phyloP scores from a whole-genome alignment of 768 basidiomycete genomes.

The Hygrocybe coccinea region DNA sequence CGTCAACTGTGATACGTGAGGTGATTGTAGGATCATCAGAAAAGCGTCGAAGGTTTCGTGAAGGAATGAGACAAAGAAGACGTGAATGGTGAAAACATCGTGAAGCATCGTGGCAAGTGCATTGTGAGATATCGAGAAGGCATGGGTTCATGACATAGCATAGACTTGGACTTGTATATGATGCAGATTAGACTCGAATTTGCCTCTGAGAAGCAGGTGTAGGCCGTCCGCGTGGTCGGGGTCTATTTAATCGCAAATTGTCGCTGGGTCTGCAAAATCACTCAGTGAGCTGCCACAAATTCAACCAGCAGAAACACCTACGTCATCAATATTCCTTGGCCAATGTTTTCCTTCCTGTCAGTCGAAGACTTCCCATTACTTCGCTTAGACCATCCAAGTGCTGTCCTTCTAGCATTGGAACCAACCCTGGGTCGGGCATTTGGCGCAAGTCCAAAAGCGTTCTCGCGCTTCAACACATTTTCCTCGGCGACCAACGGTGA shows the following conservation, averaged over 20 bases:
- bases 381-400: slow-evolving; percentile 63
- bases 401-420: slow-evolving; percentile 52
- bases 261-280: slow-evolving; percentile 40
- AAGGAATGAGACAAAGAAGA: background rate
- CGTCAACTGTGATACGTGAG: background rate
- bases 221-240: slow-evolving; percentile 46
- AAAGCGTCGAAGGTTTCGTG: background rate
- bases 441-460: slow-evolving; percentile 29
- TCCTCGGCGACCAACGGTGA: slow-evolving; percentile 36
- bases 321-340: slow-evolving; percentile 47
- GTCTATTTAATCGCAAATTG: slow-evolving; percentile 44
- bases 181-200: slow-evolving; percentile 29
- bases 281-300: background rate
- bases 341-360: slow-evolving; percentile 55
- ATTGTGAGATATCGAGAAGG: background rate
- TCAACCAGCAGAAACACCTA: slow-evolving; percentile 34
- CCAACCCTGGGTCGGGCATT: slow-evolving; percentile 49
- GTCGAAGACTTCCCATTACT: slow-evolving; percentile 46
- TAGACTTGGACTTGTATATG: background rate
- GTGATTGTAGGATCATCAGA: background rate
- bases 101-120: too few relatives aligned
- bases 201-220: slow-evolving; percentile 40
- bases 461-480: slow-evolving; percentile 37
- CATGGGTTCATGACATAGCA: background rate
- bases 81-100: background rate